A percentile compares a stretch with the other conserved stretches of the same genome.
Conservation (phyloP, 75 land plant genomes). For the Pinus tabuliformis region DNA sequence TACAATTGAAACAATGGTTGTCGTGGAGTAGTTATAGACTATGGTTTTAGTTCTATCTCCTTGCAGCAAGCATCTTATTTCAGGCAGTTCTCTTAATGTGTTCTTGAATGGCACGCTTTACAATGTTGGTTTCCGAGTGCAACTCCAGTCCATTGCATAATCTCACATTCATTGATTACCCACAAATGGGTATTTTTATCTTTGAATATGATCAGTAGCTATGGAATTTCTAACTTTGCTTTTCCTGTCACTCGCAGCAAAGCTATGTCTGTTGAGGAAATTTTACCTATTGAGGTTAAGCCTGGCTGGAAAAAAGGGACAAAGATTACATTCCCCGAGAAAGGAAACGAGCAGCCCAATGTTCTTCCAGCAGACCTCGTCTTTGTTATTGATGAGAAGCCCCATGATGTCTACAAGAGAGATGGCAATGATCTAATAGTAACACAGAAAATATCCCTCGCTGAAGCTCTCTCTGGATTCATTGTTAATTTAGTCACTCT, state of each 20-base stretch:
- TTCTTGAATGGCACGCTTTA: too few species aligned
- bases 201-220: too few species aligned
- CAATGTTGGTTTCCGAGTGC: too few species aligned
- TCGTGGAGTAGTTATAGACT: too few species aligned
- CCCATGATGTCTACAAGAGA: conserved; percentile 52
- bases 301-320: conserved; percentile 94
- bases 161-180: too few species aligned
- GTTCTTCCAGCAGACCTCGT: conserved; percentile 68
- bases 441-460: conserved; percentile 49
- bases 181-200: too few species aligned
- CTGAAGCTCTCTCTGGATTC: conserved; percentile 58
- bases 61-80: too few species aligned
- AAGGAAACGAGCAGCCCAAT: conserved; percentile 77
- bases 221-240: too few species aligned
- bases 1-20: too few species aligned
- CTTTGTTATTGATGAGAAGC: conserved; percentile 71
- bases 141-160: too few species aligned
- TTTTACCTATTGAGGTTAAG: conserved; percentile 74
- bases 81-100: too few species aligned
- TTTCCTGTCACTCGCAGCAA: conserved; percentile 31
- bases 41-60: too few species aligned
- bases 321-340: conserved; percentile 87
- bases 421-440: conserved; percentile 59
- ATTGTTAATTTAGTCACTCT: conserved; percentile 38
- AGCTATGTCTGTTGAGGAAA: conserved; percentile 71